phyloP scores from a whole-genome alignment of 192 early-diverging fungal species.

The Nowakowskiella sp. region DNA sequence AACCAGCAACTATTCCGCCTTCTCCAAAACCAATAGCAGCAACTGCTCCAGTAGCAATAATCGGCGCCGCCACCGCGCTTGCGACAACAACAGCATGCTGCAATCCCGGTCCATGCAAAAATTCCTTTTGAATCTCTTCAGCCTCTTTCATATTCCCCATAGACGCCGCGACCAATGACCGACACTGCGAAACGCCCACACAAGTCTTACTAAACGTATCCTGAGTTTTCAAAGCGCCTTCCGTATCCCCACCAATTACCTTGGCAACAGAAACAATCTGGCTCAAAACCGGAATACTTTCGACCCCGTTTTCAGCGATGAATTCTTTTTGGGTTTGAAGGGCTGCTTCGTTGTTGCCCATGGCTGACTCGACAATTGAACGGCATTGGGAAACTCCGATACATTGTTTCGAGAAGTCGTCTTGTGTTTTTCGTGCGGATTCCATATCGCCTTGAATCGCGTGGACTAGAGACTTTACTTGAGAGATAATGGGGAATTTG shows the following conservation, averaged over 20 bases:
- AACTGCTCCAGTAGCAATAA: constrained; percentile 2
- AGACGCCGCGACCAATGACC: constrained; percentile 3
- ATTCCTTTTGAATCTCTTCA: constrained; percentile 9
- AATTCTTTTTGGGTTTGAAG: constrained; percentile 10
- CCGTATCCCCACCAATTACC: no score
- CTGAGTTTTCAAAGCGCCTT: no score
- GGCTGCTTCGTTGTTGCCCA: constrained; percentile 11
- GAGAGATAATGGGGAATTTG: no score
- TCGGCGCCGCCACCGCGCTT: constrained; percentile 3
- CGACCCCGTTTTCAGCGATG: no score
- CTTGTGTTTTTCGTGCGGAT: constrained; percentile 10
- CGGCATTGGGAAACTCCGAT: constrained; percentile 10
- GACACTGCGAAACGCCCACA: constrained; percentile 11
- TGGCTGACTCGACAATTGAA: constrained; percentile 1
- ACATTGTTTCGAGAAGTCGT: constrained; percentile 13
- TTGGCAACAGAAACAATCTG: no score
- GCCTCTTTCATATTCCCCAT: constrained; percentile 10
- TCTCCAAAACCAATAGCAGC: constrained; percentile 13
- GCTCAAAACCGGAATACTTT: no score
- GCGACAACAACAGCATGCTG: constrained; percentile 6
- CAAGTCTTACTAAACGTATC: constrained; percentile 7
- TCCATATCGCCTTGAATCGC: constrained; percentile 12
- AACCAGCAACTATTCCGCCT: constrained; percentile 9
- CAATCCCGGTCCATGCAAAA: constrained; percentile 17
- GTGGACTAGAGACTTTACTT: constrained; percentile 15